These are phyloP conservation scores for Meyerozyma sp. DNA, from an alignment of 1,139 yeast species.

Conservation along the genomic window DNA sequence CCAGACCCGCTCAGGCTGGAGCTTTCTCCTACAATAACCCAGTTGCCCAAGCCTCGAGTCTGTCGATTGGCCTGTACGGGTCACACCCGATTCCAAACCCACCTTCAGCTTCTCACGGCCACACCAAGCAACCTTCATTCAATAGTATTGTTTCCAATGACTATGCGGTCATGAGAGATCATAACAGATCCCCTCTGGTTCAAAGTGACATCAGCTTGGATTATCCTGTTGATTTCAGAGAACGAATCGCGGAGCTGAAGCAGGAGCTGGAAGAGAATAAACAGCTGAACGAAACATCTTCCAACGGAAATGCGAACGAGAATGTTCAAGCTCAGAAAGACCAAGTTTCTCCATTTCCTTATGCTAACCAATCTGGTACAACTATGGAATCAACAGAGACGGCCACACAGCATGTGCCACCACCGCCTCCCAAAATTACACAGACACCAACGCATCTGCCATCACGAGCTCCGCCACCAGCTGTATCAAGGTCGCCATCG, in stretches of 20 bases:
- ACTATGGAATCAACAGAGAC: no score
- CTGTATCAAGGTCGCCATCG: constrained; percentile 5
- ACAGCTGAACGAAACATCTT: background rate
- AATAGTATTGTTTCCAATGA: constrained; percentile 22
- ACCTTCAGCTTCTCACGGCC: background rate
- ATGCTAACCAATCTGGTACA: background rate
- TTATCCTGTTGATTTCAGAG: constrained; percentile 24
- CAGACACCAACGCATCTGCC: background rate
- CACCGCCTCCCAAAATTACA: background rate
- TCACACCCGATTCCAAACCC: constrained; percentile 1
- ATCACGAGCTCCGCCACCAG: constrained; percentile 8
- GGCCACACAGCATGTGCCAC: constrained; percentile 8
- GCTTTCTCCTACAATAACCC: constrained; percentile 9
- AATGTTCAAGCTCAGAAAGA: constrained; percentile 3
- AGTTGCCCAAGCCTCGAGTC: constrained; percentile 14
- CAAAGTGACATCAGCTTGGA: constrained; percentile 32
- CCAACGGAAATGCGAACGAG: background rate
- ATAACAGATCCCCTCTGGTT: constrained; percentile 22
- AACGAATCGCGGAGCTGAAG: background rate
- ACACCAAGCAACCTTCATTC: constrained; percentile 18
- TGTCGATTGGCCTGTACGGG: constrained; percentile 9
- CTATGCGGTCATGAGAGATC: constrained; percentile 13
- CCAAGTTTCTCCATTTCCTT: constrained; percentile 5
- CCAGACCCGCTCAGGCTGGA: constrained; percentile 10
- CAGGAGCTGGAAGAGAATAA: background rate